Percentiles rank a stretch among this genome's conserved stretches.
Evolutionary conservation across 345 rosid species (phyloP).

Genomic region (Rhodamnia rubescens): DNA sequence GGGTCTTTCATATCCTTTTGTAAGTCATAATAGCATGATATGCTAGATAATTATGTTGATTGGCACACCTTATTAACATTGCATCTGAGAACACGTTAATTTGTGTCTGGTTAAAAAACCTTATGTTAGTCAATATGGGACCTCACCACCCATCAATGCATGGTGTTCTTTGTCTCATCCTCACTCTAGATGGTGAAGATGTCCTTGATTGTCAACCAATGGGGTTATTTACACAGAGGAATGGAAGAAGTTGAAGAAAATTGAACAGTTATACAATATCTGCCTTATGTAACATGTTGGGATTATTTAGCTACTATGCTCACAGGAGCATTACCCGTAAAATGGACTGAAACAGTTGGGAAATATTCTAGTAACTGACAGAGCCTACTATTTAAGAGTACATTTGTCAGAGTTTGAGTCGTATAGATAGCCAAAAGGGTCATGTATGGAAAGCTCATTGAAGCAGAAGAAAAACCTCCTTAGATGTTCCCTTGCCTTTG

Average conservation of each 20-base stretch:
- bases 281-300: not conserved
- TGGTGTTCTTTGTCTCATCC: not conserved
- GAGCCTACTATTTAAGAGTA: not conserved
- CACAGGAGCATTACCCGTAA: not conserved
- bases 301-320: not conserved
- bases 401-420: not conserved
- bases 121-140: not conserved
- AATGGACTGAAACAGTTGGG: not conserved
- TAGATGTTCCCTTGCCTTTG: not conserved
- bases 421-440: not conserved
- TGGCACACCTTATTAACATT: not conserved
- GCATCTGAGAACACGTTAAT: not conserved
- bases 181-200: not conserved
- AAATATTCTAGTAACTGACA: not conserved
- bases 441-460: not conserved
- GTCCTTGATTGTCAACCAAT: not conserved
- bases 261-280: not conserved
- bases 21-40: not conserved
- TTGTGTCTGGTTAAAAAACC: not conserved
- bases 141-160: not conserved
- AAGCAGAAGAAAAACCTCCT: not conserved
- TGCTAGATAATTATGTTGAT: not conserved
- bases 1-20: not conserved
- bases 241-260: not conserved
- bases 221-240: not conserved